Base-by-base conservation (phyloP, 2,329 filamentous ascomycete genomes). In the Plenodomus biglobosus region DNA sequence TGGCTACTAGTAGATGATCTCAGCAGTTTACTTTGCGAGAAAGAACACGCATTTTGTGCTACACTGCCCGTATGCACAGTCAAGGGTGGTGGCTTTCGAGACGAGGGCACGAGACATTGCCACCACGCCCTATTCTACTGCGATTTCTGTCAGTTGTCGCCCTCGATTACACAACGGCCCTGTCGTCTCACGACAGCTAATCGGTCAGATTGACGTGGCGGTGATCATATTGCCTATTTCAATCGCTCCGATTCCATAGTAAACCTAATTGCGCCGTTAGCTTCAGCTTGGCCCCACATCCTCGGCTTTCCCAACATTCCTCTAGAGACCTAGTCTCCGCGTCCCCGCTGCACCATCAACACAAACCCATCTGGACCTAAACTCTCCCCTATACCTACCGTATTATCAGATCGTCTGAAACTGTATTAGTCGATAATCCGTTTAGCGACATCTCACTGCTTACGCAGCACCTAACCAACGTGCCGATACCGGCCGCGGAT, bases 401-500 rank as follows among this genome's bases (percentile, higher is more conserved):
- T 11, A 11, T 11, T 24, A 24, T 24, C 22, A 24, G 22, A 24
- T 24, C 22, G 22, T 24, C n/a, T 24, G 3, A 3, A 30, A 20
- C 34, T n/a, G 24, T 11, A 27, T 19, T 8, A 10, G 35, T 19
- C 8, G 21, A 10, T 36, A 18, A 21, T 20, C 17, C n/a, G 19
- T 3, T 32, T 15, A 11, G 11, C 27, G 27, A 11, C 13, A 22
- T 32, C 17, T 15, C 16, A 17, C 8, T 38, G 35, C 22, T 20
- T 39, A 17, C 19, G 16, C 13, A 37, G 7, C 11, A 8, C 2
- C 13, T 17, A 17, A 4, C n/a, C 20, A 15, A 35, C 15, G 22
- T 32, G 36, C 44, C 52, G 37, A 44, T 45, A 55, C 51, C 54
- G 48, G 54, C 54, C 54, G 54, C 52, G 54, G 48, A 57, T 24